A percentile compares a stretch with the other conserved stretches of the same genome.
These are phyloP conservation scores for Chlorella sp. DNA, from an alignment of 139 green algal genomes.

Conservation along the genomic window DNA sequence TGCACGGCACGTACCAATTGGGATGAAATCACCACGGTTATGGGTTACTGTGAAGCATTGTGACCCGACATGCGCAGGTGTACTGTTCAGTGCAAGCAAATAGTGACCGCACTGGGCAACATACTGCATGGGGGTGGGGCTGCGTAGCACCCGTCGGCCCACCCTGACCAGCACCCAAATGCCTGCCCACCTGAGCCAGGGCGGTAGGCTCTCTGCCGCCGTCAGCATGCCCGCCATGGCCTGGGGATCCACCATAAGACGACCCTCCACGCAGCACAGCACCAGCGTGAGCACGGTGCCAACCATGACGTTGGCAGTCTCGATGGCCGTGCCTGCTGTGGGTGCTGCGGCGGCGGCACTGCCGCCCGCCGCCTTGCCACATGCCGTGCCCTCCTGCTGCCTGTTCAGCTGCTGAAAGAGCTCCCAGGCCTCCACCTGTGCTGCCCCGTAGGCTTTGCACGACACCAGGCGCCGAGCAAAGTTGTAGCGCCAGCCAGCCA, in stretches of 20 bases:
- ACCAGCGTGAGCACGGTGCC: constrained; percentile 35
- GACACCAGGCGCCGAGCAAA: constrained; percentile 30
- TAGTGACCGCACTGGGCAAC: no score
- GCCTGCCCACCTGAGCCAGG: constrained; percentile 27
- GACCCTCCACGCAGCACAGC: constrained; percentile 40
- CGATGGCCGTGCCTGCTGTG: background rate
- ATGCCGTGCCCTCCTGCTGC: background rate
- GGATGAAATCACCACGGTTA: background rate
- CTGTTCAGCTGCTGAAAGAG: constrained; percentile 18
- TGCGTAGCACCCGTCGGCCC: background rate
- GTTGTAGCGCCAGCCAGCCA: constrained; percentile 32
- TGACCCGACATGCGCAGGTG: background rate
- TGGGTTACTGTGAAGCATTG: background rate
- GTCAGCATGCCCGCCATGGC: background rate
- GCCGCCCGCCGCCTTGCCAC: background rate
- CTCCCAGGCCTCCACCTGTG: background rate
- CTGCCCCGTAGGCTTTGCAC: background rate
- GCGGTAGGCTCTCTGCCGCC: background rate
- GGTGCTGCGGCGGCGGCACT: background rate
- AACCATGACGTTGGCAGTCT: constrained; percentile 33
- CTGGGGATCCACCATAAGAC: background rate
- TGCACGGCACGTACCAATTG: background rate
- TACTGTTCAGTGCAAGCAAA: no score
- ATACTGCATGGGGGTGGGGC: no score
- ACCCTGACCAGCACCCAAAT: background rate